Conservation (phyloP, 306 rosid species). For the Senna siamea region DNA sequence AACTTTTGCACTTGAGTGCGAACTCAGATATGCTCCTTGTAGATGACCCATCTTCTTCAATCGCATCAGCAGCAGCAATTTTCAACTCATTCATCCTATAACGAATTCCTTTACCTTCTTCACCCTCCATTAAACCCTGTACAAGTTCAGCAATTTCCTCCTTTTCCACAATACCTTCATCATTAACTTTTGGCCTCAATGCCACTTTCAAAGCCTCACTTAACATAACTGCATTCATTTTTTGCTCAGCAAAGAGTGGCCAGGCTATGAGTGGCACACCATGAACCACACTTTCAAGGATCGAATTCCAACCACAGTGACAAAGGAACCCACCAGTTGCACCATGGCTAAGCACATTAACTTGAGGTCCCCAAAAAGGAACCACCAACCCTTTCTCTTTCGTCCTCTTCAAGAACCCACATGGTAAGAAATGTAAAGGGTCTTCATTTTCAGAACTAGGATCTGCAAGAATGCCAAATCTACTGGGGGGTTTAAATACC, state of each 20-base stretch:
- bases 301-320: slow-evolving; percentile 55
- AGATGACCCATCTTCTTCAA: not conserved
- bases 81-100: not conserved
- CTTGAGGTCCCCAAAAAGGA: slow-evolving; percentile 47
- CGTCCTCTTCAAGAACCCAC: slow-evolving; percentile 41
- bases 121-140: not conserved
- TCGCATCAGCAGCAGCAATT: not conserved
- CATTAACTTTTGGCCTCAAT: not conserved
- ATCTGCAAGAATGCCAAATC: slow-evolving; percentile 28
- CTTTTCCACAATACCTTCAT: not conserved
- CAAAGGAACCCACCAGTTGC: slow-evolving; percentile 37
- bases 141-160: not conserved
- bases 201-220: not conserved
- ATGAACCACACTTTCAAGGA: slow-evolving; percentile 35
- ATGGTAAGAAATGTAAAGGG: slow-evolving; percentile 39
- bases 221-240: slow-evolving; percentile 36
- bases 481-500: slow-evolving; percentile 42
- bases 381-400: slow-evolving; percentile 40
- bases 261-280: slow-evolving; percentile 46
- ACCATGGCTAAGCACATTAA: slow-evolving; percentile 36
- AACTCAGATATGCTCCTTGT: not conserved
- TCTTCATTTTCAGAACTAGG: slow-evolving; percentile 7
- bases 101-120: not conserved
- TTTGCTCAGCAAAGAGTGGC: slow-evolving; percentile 50
- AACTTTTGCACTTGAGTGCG: not conserved